phyloP scores from a whole-genome alignment of 371 early-diverging fungal species.

The Mortierella sp. region DNA sequence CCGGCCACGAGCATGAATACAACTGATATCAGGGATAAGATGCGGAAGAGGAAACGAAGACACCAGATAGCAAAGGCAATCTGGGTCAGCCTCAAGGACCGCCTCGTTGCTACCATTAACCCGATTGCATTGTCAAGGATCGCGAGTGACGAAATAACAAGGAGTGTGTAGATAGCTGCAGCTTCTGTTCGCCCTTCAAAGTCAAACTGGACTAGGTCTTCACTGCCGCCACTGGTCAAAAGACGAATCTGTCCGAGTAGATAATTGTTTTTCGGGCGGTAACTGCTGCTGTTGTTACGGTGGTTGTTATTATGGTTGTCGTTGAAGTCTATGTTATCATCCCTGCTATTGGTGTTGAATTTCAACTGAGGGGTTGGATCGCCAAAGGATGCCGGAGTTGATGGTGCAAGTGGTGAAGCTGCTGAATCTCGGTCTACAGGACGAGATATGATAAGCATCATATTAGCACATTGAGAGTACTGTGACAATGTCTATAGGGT shows the following conservation, averaged over 20 bases:
- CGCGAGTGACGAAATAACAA: constrained; percentile 34
- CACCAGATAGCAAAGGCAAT: constrained; percentile 49
- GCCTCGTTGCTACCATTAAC: constrained; percentile 39
- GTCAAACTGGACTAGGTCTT: constrained; percentile 3
- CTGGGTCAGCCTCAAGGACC: constrained; percentile 33
- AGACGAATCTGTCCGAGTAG: background rate
- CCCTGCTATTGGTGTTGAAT: background rate
- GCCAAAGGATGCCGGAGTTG: background rate
- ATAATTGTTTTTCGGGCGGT: background rate
- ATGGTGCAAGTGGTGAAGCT: background rate
- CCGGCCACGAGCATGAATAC: constrained; percentile 30
- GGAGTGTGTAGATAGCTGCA: constrained; percentile 33
- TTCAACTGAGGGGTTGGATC: background rate
- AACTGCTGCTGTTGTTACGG: background rate
- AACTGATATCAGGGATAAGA: constrained; percentile 25
- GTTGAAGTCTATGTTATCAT: background rate
- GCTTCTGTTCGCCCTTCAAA: constrained; percentile 37
- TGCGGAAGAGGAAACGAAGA: constrained; percentile 41
- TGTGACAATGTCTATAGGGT: no score
- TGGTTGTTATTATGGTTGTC: background rate
- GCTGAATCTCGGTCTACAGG: no score
- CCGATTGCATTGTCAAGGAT: constrained; percentile 44
- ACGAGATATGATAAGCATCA: no score
- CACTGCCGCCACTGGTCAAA: background rate
- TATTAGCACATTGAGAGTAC: no score